Base-by-base conservation (phyloP, 768 basidiomycete species). In the Termitomyces eurrhizus region DNA sequence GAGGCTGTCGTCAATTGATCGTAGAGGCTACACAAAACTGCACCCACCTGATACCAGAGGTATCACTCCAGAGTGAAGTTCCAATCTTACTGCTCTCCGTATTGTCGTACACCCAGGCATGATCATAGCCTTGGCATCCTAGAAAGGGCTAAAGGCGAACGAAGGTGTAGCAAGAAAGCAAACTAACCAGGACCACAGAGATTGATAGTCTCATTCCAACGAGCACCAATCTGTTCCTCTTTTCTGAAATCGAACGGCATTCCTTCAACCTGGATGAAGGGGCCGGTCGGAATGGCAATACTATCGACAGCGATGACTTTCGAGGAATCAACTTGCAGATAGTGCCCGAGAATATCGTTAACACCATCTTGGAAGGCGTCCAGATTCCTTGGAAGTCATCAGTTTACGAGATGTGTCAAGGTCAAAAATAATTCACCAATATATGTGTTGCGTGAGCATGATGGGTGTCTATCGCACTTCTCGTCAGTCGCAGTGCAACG, bases 401-500 rank as follows among this genome's bases (percentile, higher is more conserved):
- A 21, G 26, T 16, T 11, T 39, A 26, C 5, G 16, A 12, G 4
- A 16, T 13, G 5, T 2, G 24, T 39, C 4, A 26, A 18, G 9
- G 18, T 39, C 6, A 4, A 50, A 33, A 39, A 35, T 9, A 55
- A 12, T 46, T 18, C 46, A 80, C 82, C 80, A 82, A 66, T 83
- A 85, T 36, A 80, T 73, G 62, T 84, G 83, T 58, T 81, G 80
- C 0, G 82, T 83, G 33, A 83, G 67, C 83, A 84, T 82, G 56
- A 84, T 82, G 0, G 83, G 83, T 2, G 83, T 84, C 77, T 77
- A 51, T 12, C 6, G 3, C 18, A 29, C 11, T 4, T 41, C 53
- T 32, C 11, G 29, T n/a, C 21, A 36, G 21, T 48, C 12, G 44
- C 32, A 49, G 11, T 32, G 6, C 39, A 7, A 37, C 6, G 14